Conservation (phyloP, 225 moss, liverwort and hornwort genomes). For the Climacium dendroides region DNA sequence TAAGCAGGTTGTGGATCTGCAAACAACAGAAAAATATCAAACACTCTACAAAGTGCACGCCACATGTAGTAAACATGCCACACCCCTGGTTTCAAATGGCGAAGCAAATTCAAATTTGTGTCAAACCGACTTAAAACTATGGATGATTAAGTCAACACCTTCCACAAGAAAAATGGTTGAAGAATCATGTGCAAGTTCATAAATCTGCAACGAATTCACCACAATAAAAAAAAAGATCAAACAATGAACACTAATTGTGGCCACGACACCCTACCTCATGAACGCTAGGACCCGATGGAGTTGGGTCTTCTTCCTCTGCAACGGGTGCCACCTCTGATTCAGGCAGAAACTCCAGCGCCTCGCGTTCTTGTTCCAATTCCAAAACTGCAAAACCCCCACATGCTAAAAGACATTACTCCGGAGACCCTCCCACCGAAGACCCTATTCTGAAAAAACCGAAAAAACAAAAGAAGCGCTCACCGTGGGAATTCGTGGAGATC, state of each 20-base stretch:
- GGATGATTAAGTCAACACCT: not conserved
- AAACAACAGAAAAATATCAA: not conserved
- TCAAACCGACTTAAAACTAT: not conserved
- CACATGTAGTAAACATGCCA: not conserved
- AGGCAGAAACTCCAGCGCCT: not conserved
- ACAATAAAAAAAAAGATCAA: not conserved
- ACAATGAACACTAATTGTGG: not conserved
- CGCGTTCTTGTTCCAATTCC: constrained; percentile 8
- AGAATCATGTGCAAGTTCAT: not conserved
- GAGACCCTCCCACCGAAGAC: not conserved
- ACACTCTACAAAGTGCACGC: not conserved
- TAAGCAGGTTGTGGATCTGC: constrained; percentile 24
- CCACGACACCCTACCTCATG: constrained; percentile 4
- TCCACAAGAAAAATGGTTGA: not conserved
- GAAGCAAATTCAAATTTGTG: not conserved
- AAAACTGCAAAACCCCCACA: not conserved
- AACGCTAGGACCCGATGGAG: constrained; percentile 6
- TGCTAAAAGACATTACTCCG: not conserved
- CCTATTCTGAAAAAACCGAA: not conserved
- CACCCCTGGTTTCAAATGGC: not conserved
- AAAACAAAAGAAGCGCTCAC: not conserved
- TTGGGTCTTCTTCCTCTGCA: not conserved
- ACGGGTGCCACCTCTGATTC: not conserved
- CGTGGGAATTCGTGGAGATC: constrained; percentile 4
- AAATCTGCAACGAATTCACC: not conserved